Percentiles rank a stretch among this genome's conserved stretches.
phyloP scores from a whole-genome alignment of 352 stramenopile genomes.

The Phytophthora fragariaefolia region DNA sequence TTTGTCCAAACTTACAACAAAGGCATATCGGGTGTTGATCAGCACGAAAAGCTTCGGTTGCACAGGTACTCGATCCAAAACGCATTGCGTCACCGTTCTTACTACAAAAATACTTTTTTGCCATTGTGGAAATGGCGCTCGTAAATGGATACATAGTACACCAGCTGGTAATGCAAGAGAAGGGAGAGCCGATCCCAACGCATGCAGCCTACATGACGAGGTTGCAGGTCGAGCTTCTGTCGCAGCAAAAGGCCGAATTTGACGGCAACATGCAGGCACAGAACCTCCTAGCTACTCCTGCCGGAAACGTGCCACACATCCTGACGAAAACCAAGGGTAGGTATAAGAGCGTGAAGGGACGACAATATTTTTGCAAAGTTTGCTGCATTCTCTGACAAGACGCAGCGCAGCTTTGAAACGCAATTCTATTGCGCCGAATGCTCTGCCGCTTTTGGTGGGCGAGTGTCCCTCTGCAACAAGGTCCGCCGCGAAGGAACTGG shows the following conservation, averaged over 20 bases:
- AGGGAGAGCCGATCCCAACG: conserved; percentile 4
- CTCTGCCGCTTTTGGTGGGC: neutral
- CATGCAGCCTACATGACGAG: conserved; percentile 19
- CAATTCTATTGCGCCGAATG: conserved; percentile 26
- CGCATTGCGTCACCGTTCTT: too few species aligned
- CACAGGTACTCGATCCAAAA: too few species aligned
- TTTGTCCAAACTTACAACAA: too few species aligned
- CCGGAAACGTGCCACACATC: neutral
- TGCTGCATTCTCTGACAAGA: conserved; percentile 22
- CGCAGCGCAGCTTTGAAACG: conserved; percentile 18
- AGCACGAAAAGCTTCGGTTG: too few species aligned
- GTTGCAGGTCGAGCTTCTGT: conserved; percentile 19
- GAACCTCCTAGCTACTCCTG: conserved; percentile 12
- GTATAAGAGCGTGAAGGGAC: conserved; percentile 27
- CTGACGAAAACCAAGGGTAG: conserved; percentile 14
- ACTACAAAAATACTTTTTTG: too few species aligned
- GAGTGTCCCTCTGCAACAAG: conserved; percentile 23
- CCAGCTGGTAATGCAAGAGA: conserved; percentile 9
- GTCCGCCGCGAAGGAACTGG: neutral
- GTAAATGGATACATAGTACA: conserved; percentile 36
- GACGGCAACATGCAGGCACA: conserved; percentile 15
- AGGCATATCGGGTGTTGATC: too few species aligned
- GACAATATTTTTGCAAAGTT: conserved; percentile 31
- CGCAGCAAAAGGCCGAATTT: conserved; percentile 13
- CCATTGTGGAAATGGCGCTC: too few species aligned